phyloP scores from a whole-genome alignment of 2,329 filamentous ascomycete genomes.

The Biscogniauxia marginata region DNA sequence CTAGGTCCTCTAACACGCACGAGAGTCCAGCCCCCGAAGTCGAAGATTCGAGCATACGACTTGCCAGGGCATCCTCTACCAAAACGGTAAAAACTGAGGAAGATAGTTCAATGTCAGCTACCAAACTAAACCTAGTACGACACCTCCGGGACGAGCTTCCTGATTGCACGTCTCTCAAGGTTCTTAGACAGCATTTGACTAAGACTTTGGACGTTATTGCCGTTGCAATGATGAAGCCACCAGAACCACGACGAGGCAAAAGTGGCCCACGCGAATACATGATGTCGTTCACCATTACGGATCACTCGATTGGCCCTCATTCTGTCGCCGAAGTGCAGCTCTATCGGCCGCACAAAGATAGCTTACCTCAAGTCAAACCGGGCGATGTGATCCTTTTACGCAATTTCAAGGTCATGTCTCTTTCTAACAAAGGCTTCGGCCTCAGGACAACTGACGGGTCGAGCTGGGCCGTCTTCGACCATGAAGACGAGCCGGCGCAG shows the following conservation, averaged over 20 bases:
- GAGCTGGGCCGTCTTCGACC: conserved; percentile 62
- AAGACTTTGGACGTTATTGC: conserved; percentile 54
- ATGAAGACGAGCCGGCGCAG: conserved; percentile 44
- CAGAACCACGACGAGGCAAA: conserved; percentile 53
- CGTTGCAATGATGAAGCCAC: conserved; percentile 51
- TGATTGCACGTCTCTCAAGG: conserved; percentile 52
- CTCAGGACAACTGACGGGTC: conserved; percentile 54
- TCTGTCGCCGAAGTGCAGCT: conserved; percentile 55
- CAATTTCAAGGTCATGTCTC: conserved; percentile 52
- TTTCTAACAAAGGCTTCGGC: conserved; percentile 56
- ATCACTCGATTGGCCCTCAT: conserved; percentile 52
- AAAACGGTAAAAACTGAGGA: conserved; percentile 27
- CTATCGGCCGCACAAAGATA: conserved; percentile 57
- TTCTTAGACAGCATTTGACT: conserved; percentile 48
- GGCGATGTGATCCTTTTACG: conserved; percentile 61
- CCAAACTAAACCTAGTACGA: conserved; percentile 47
- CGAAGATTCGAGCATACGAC: conserved; percentile 25
- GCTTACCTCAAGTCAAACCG: conserved; percentile 52
- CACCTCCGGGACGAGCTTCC: conserved; percentile 49
- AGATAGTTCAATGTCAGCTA: conserved; percentile 32
- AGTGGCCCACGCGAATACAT: conserved; percentile 58
- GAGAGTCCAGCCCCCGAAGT: conserved; percentile 12
- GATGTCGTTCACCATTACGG: conserved; percentile 56
- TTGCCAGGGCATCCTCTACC: conserved; percentile 27
- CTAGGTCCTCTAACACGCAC: conserved; percentile 8